These are phyloP conservation scores for Protomyces macrosporus DNA, from an alignment of 1,139 yeast species.

Conservation along the genomic window DNA sequence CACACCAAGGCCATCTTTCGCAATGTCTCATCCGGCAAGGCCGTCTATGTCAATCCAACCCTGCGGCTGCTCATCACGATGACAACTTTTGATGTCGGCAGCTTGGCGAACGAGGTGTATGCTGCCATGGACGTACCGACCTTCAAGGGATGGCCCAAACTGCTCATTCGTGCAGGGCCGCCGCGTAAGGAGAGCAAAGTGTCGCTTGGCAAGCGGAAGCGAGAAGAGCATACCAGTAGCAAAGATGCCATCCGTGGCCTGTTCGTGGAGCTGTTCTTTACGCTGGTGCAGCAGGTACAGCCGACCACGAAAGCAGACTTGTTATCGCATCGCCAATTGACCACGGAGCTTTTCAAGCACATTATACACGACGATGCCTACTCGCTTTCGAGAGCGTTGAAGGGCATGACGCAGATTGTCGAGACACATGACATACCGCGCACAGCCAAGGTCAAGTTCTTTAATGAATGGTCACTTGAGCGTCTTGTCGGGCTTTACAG, in stretches of 20 bases:
- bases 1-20: slow-evolving; percentile 64
- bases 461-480: slow-evolving; percentile 70
- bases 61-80: slow-evolving; percentile 53
- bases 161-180: slow-evolving; percentile 39
- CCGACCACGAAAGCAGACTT: slow-evolving; percentile 59
- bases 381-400: slow-evolving; percentile 44
- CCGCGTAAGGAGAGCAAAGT: slow-evolving; percentile 38
- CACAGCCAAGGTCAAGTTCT: slow-evolving; percentile 64
- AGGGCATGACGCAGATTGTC: slow-evolving; percentile 47
- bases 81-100: slow-evolving; percentile 48
- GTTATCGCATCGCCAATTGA: slow-evolving; percentile 51
- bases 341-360: slow-evolving; percentile 63
- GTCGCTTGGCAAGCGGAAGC: slow-evolving; percentile 36
- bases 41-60: slow-evolving; percentile 58
- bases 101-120: slow-evolving; percentile 53
- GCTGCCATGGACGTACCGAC: slow-evolving; percentile 61
- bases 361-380: slow-evolving; percentile 49
- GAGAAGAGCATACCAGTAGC: slow-evolving; percentile 49
- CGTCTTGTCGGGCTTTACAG: slow-evolving; percentile 42
- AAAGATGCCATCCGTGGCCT: slow-evolving; percentile 18
- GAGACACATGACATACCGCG: slow-evolving; percentile 59
- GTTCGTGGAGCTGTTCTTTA: slow-evolving; percentile 56
- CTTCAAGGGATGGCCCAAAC: slow-evolving; percentile 55
- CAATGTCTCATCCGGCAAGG: slow-evolving; percentile 56
- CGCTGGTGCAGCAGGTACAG: slow-evolving; percentile 48